These are phyloP conservation scores for Plantago ovata DNA, from an alignment of 257 asterid species.

Conservation along the genomic window DNA sequence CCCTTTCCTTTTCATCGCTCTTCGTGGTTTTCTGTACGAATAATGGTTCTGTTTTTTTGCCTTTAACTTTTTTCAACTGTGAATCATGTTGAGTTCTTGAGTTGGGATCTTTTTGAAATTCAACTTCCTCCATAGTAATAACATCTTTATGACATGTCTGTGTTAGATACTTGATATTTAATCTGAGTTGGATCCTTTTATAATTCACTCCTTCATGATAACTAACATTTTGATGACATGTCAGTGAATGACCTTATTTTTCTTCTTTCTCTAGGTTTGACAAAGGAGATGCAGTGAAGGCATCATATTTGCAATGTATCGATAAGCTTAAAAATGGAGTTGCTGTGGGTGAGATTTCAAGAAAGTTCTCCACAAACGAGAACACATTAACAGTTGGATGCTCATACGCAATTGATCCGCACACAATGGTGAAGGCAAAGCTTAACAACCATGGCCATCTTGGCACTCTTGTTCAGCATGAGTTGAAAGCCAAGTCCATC, in stretches of 20 bases:
- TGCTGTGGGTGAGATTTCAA: slow-evolving; percentile 61
- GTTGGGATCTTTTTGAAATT: too few species aligned
- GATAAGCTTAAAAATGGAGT: slow-evolving; percentile 51
- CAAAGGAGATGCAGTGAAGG: slow-evolving; percentile 71
- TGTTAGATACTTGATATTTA: too few species aligned
- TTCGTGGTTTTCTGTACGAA: too few species aligned
- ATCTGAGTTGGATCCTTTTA: too few species aligned
- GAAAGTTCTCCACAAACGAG: slow-evolving; percentile 74
- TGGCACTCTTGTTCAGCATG: slow-evolving; percentile 70
- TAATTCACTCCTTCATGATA: background rate
- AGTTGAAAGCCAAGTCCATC: slow-evolving; percentile 53
- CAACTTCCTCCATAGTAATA: too few species aligned
- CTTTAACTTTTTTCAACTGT: too few species aligned
- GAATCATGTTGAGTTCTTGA: too few species aligned
- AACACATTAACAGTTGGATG: slow-evolving; percentile 82
- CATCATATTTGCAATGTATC: slow-evolving; percentile 55
- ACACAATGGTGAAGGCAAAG: slow-evolving; percentile 57
- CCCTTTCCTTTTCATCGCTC: too few species aligned
- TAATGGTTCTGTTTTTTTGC: too few species aligned
- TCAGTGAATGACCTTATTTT: background rate
- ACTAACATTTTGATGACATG: background rate
- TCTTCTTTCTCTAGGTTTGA: slow-evolving; percentile 41
- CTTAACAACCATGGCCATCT: slow-evolving; percentile 73
- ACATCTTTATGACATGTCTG: too few species aligned
- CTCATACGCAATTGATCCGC: slow-evolving; percentile 53